Conservation (phyloP, 2,329 filamentous ascomycete species). For the Cryphonectria nitschkei region DNA sequence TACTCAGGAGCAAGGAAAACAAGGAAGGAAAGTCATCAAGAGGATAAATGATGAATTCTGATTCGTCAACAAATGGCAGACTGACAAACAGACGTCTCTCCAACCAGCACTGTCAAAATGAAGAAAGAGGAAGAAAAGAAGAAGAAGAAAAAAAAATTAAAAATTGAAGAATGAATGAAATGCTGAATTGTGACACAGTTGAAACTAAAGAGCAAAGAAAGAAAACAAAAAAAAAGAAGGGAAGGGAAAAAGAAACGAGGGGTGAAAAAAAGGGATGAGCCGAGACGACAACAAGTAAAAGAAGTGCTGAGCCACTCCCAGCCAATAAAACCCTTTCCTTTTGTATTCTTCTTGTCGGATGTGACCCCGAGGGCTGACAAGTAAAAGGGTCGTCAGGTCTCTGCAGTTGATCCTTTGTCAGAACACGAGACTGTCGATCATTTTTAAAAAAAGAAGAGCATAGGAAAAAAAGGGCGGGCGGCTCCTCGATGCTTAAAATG, state of each 20-base stretch:
- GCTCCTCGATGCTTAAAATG: background rate
- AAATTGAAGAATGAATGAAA: too few species aligned
- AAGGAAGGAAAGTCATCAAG: background rate
- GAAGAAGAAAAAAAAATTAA: too few species aligned
- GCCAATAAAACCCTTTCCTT: too few species aligned
- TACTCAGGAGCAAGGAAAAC: background rate
- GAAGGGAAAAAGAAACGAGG: too few species aligned
- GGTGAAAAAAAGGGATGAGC: too few species aligned
- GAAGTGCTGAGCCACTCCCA: background rate
- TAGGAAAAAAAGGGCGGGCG: background rate
- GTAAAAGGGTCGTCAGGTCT: background rate
- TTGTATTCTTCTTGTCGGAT: background rate
- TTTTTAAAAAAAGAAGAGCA: background rate
- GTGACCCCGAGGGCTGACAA: background rate
- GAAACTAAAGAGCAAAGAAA: too few species aligned
- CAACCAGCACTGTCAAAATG: background rate
- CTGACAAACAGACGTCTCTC: too few species aligned
- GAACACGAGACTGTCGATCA: background rate
- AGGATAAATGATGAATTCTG: background rate
- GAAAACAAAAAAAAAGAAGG: too few species aligned
- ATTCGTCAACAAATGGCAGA: background rate
- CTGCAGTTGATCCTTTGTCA: background rate
- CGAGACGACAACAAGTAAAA: background rate
- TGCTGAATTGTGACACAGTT: too few species aligned
- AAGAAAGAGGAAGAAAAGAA: background rate